phyloP scores from a whole-genome alignment of 2,329 filamentous ascomycete genomes.

The Cryphonectria parasitica region DNA sequence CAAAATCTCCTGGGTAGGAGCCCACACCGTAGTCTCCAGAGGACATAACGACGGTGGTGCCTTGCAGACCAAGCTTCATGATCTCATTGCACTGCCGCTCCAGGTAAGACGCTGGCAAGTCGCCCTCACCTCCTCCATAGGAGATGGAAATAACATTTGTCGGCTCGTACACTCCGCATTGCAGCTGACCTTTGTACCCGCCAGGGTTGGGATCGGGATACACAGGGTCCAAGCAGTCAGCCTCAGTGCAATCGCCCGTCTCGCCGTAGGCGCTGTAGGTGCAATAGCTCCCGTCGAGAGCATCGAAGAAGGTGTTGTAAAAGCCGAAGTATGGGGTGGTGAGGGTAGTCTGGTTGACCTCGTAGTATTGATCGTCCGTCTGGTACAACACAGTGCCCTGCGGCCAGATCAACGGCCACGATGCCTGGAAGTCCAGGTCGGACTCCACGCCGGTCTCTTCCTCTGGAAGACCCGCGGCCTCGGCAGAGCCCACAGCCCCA shows the following conservation, averaged over 20 bases:
- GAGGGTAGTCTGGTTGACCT: constrained; percentile 30
- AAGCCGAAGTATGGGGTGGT: constrained; percentile 37
- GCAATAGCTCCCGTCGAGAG: constrained; percentile 49
- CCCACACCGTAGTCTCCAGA: constrained; percentile 47
- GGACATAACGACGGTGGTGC: constrained; percentile 45
- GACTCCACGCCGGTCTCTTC: constrained; percentile 39
- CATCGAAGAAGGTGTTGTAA: constrained; percentile 50
- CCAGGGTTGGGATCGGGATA: constrained; percentile 51
- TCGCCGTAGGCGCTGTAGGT: constrained; percentile 51
- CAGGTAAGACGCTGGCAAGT: constrained; percentile 51
- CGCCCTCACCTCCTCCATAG: constrained; percentile 52
- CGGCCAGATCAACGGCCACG: constrained; percentile 55
- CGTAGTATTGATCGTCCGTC: constrained; percentile 38
- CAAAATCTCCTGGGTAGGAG: constrained; percentile 36
- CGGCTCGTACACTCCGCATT: constrained; percentile 43
- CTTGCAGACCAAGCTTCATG: constrained; percentile 50
- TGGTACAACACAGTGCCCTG: constrained; percentile 45
- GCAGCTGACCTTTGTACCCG: constrained; percentile 52
- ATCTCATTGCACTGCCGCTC: constrained; percentile 48
- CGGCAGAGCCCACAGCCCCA: constrained; percentile 33
- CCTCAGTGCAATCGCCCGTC: constrained; percentile 45
- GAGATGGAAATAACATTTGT: constrained; percentile 57
- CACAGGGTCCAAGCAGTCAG: constrained; percentile 50
- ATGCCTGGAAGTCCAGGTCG: constrained; percentile 53
- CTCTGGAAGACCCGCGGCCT: constrained; percentile 7